A percentile compares a stretch with the other conserved stretches of the same genome.
Conservation (phyloP, 768 basidiomycete species). For the Strobilomyces confusus region DNA sequence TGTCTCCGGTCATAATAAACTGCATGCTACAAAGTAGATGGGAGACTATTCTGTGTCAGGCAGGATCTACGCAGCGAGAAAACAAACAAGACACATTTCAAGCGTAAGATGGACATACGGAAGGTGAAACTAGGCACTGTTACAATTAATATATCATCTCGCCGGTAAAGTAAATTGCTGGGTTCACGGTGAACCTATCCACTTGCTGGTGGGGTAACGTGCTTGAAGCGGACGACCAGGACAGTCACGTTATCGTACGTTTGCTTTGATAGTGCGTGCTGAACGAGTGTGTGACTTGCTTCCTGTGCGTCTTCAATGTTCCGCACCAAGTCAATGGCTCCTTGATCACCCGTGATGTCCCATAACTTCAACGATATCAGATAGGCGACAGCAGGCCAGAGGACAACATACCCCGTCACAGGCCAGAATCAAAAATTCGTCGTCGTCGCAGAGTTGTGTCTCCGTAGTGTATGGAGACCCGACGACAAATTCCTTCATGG, state of each 20-base stretch:
- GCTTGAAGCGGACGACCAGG: constrained; percentile 80
- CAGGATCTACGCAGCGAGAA: background rate
- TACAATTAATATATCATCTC: constrained; percentile 6
- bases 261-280: constrained; percentile 82
- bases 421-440: constrained; percentile 93
- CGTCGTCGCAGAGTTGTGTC: constrained; percentile 83
- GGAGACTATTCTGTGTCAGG: background rate
- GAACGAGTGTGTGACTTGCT: constrained; percentile 73
- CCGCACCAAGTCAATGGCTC: constrained; percentile 81
- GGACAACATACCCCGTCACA: constrained; percentile 85
- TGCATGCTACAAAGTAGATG: constrained; percentile 1
- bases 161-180: background rate
- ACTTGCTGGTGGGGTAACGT: constrained; percentile 5
- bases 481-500: constrained; percentile 99
- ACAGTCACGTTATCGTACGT: constrained; percentile 95
- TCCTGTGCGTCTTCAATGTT: constrained; percentile 72
- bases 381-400: background rate
- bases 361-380: constrained; percentile 61
- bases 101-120: background rate
- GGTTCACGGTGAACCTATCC: constrained; percentile 5
- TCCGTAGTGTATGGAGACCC: constrained; percentile 99
- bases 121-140: background rate
- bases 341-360: constrained; percentile 93
- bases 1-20: background rate
- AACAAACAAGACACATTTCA: constrained; percentile 6